Base-by-base conservation (phyloP, 2,329 filamentous ascomycete genomes). In the Colletotrichum ledebouriae region DNA sequence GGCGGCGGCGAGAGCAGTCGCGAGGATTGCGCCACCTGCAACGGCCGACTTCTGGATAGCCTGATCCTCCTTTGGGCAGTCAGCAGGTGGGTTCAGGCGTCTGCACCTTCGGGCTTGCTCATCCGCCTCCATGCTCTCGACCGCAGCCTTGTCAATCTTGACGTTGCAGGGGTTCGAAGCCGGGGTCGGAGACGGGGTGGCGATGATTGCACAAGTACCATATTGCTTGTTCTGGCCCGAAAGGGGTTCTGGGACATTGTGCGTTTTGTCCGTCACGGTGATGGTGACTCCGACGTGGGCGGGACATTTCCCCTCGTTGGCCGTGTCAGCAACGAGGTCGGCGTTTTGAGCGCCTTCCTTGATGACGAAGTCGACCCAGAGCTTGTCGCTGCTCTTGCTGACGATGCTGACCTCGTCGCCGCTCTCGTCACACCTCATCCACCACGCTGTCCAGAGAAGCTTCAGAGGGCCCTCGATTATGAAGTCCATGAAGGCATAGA, bases 141-240 rank as follows among this genome's bases (percentile, higher is more conserved):
- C 69, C 17, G 50, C 63, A 22, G 71, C 49, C 34, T 65, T 41
- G 59, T 71, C 68, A 52, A 73, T 66, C 42, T 63, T 69, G n/a
- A 72, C 64, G 25, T 56, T 25, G 41, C 73, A 73, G 20, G 71
- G 70, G 62, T 71, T 72, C 59, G 67, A 47, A 10, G 67, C 57
- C 15, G 61, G 56, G 2, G 64, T 69, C 11, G 68, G 59, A 12
- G 63, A 46, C 3, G 67, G 20, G 37, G 53, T 39, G 17, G 60
- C 49, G 17, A 63, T 12, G 20, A 63, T 56, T 6, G 69, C 69
- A 25, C 69, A 71, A 13, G 58, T 63, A 22, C 22, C 59, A 46
- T 22, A 44, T 5, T 44, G 42, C 9, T 20, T 47, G 37, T 17
- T 56, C 6, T 17, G 25, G 17, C 39, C 42, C 22, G 12, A 20